Evolutionary conservation across 2,329 filamentous ascomycete species (phyloP).

Genomic region (Oidium heveae): DNA sequence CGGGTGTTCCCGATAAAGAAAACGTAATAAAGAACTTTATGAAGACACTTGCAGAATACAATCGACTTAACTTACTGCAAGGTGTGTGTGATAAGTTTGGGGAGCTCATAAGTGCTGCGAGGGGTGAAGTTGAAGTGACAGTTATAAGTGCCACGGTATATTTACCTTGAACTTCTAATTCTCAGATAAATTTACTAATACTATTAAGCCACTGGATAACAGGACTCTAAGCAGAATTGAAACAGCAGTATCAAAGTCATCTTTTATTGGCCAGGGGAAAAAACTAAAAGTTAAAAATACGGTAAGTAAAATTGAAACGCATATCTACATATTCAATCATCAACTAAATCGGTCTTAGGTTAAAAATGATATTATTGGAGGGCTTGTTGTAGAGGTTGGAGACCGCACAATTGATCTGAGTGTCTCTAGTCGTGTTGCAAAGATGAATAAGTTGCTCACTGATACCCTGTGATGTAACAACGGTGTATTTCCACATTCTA

Average conservation of each 20-base stretch:
- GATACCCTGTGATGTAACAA: conserved; percentile 64
- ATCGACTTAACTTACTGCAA: conserved; percentile 63
- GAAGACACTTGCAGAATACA: conserved; percentile 76
- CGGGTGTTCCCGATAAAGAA: conserved; percentile 40
- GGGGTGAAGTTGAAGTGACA: conserved; percentile 78
- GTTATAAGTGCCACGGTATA: conserved; percentile 76
- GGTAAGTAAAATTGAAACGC: conserved; percentile 20
- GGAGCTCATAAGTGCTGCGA: conserved; percentile 65
- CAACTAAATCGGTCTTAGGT: conserved; percentile 26
- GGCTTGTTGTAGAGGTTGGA: conserved; percentile 84
- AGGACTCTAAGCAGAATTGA: conserved; percentile 72
- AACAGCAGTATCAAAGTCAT: conserved; percentile 65
- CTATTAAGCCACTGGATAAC: conserved; percentile 49
- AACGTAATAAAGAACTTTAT: conserved; percentile 90
- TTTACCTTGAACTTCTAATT: conserved; percentile 4
- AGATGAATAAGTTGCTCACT: conserved; percentile 97
- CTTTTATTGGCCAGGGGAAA: conserved; percentile 73
- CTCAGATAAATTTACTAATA: conserved; percentile 1
- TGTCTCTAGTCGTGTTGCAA: conserved; percentile 81
- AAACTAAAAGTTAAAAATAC: conserved; percentile 94
- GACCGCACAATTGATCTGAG: conserved; percentile 96
- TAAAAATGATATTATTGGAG: conserved; percentile 83
- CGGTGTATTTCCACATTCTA: not conserved
- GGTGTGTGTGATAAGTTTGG: conserved; percentile 71
- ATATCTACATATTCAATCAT: too few relatives aligned